Base-by-base conservation (phyloP, 805 yeast species). In the Starmera quercuum region DNA sequence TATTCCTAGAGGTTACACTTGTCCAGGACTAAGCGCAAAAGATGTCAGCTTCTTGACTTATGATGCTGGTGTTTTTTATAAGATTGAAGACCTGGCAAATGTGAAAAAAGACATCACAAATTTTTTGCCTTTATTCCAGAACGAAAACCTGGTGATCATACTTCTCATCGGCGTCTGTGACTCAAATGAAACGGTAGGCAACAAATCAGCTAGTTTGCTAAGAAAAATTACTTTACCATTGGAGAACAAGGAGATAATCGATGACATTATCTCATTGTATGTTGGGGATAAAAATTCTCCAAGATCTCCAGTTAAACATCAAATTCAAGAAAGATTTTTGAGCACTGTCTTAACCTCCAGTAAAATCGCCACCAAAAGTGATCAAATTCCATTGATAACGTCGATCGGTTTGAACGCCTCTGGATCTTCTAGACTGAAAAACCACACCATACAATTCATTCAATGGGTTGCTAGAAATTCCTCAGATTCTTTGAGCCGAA, bases 111-210 rank as follows among this genome's bases (percentile, higher is more conserved):
- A 67, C 9, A 59, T 73, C 1, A 31, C 71, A 39, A 44, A 65
- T 45, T 56, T 80, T 51, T 32, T 62, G 39, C 30, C 49, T 9
- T 13, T 54, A 6, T 48, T 62, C 20, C 46, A 51, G 13, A 45
- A 59, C n/a, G 62, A 61, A 5, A 47, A 52, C 3, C 47, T 71
- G 19, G 53, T 65, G 7, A 44, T 75, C 7, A 75, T 83, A 2
- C 58, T 78, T 2, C 49, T 83, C 3, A 64, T 83, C 20, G 95
- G 83, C 0, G 63, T 81, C 4, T 65, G 71, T 11, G 95, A 84
- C 47, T 49, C 70, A 0, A 63, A 70, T 9, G 67, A 82, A 0
- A 56, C 68, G 1, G 61, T 83, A 5, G 69, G 78, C 9, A 79
- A 76, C 26, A 41, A 60, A 0, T 79, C 87, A 1, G 61, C 66